phyloP scores from a whole-genome alignment of 2,329 filamentous ascomycete genomes.

The Xylariaceae sp. region DNA sequence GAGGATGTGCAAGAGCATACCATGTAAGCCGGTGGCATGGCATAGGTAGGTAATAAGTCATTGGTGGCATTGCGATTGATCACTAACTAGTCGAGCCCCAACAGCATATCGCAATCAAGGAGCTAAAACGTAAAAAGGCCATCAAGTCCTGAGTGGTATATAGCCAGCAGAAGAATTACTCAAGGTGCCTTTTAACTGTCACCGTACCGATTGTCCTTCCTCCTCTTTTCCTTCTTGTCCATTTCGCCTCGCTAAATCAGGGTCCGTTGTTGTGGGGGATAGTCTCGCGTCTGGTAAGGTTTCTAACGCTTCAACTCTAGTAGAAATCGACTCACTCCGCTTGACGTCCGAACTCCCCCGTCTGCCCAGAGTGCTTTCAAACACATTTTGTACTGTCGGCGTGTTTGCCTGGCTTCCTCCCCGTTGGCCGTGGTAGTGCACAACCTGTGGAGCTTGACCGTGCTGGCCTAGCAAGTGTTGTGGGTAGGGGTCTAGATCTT shows the following conservation, averaged over 20 bases:
- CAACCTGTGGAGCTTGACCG: constrained; percentile 58
- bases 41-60: too few relatives aligned
- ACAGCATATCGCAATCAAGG: too few relatives aligned
- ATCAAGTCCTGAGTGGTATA: too few relatives aligned
- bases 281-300: constrained; percentile 36
- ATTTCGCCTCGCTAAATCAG: constrained; percentile 18
- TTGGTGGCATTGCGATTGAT: too few relatives aligned
- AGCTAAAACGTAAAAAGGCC: too few relatives aligned
- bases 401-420: constrained; percentile 64
- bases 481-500: constrained; percentile 62
- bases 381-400: constrained; percentile 50
- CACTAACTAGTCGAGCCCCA: too few relatives aligned
- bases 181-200: constrained; percentile 5
- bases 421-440: constrained; percentile 62
- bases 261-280: constrained; percentile 21
- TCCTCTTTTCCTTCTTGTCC: constrained; percentile 19
- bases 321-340: constrained; percentile 35
- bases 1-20: too few relatives aligned
- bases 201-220: constrained; percentile 7
- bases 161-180: too few relatives aligned
- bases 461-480: constrained; percentile 59
- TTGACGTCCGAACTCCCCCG: constrained; percentile 46
- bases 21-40: too few relatives aligned
- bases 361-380: constrained; percentile 42
- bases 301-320: constrained; percentile 35